A percentile compares a stretch with the other conserved stretches of the same genome.
Evolutionary conservation across 2,329 filamentous ascomycete species (phyloP).

Genomic region (Fusarium xylarioides): DNA sequence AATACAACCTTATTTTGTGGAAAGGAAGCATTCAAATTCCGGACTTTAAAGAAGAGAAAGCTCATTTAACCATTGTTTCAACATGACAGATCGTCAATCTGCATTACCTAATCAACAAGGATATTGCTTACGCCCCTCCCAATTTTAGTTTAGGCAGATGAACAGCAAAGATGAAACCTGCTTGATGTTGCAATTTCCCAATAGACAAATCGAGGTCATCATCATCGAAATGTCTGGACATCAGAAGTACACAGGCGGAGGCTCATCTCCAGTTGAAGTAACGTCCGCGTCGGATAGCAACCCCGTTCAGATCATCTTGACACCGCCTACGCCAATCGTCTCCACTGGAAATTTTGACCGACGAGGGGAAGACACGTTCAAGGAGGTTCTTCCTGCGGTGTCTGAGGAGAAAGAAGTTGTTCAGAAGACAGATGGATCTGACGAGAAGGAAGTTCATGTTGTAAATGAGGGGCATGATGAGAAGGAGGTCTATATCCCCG

Average conservation of each 20-base stretch:
- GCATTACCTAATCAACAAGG: constrained; percentile 24
- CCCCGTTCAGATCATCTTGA: constrained; percentile 28
- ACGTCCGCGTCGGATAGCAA: not conserved
- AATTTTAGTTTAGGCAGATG: not conserved
- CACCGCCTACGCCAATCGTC: constrained; percentile 27
- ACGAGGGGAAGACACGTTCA: constrained; percentile 14
- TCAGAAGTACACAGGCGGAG: not conserved
- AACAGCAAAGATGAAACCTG: not conserved
- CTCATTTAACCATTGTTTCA: too few relatives aligned
- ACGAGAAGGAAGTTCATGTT: constrained; percentile 6
- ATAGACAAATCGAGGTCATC: not conserved
- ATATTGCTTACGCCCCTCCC: constrained; percentile 1
- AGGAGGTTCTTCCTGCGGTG: constrained; percentile 15
- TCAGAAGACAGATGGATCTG: not conserved
- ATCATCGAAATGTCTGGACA: constrained; percentile 2
- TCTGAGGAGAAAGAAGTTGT: constrained; percentile 27
- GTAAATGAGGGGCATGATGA: not conserved
- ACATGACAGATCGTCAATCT: not conserved
- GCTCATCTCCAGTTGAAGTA: not conserved
- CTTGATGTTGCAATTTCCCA: not conserved
- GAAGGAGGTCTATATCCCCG: constrained; percentile 5
- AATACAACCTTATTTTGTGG: not conserved
- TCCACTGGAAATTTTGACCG: not conserved
- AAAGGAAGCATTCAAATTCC: not conserved
- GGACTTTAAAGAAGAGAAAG: not conserved